Conservation (phyloP, 176 grass and related monocot species). For the Zoysia pacifica region DNA sequence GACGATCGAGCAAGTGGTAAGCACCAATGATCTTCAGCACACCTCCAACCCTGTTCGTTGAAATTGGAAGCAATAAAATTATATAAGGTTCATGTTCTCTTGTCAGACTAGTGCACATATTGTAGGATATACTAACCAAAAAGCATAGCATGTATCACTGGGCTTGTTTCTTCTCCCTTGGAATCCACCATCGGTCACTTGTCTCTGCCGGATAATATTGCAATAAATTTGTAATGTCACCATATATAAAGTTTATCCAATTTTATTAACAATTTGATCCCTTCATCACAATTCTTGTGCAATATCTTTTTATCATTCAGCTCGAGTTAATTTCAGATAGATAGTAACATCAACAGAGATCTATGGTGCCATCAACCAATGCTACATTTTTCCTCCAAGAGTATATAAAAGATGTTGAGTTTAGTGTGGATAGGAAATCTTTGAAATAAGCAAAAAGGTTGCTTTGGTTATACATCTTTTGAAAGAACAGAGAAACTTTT, state of each 20-base stretch:
- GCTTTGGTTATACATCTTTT: background rate
- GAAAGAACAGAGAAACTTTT: background rate
- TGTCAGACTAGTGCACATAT: background rate
- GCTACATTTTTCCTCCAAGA: background rate
- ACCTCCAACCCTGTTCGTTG: constrained; percentile 69
- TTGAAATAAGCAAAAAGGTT: background rate
- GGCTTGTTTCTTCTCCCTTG: constrained; percentile 84
- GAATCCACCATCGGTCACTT: constrained; percentile 70
- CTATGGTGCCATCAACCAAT: background rate
- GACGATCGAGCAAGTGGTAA: constrained; percentile 54
- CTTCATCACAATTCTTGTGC: background rate
- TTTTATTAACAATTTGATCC: background rate
- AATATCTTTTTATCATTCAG: background rate
- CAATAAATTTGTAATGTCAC: constrained; percentile 9
- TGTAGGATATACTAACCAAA: constrained; percentile 55
- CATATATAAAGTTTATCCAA: background rate
- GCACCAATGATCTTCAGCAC: constrained; percentile 76
- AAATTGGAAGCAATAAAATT: constrained; percentile 20
- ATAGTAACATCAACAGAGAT: background rate
- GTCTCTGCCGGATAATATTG: constrained; percentile 50
- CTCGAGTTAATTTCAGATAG: background rate
- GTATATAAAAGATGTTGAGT: background rate
- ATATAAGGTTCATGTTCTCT: background rate
- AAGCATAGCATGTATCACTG: constrained; percentile 93
- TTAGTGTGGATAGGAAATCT: background rate